phyloP scores from a whole-genome alignment of 2,329 filamentous ascomycete genomes.

The Talaromyces sp. region DNA sequence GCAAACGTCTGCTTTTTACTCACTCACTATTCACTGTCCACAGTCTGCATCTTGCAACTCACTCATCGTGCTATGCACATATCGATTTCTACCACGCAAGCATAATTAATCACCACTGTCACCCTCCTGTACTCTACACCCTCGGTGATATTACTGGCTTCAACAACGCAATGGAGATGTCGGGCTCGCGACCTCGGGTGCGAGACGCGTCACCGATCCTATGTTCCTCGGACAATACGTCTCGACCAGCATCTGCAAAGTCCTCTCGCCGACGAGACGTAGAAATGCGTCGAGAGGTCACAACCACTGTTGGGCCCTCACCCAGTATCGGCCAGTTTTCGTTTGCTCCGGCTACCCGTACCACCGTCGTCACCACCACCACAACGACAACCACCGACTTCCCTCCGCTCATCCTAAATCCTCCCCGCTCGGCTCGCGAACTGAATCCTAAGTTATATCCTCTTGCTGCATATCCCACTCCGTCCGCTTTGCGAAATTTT shows the following conservation, averaged over 20 bases:
- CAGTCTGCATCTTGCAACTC: neutral
- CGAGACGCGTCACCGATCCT: constrained; percentile 17
- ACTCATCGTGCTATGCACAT: neutral
- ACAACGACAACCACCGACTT: constrained; percentile 79
- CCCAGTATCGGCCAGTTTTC: constrained; percentile 55
- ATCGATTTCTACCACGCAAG: neutral
- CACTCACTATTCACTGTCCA: neutral
- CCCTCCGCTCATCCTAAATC: constrained; percentile 74
- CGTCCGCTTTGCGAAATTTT: constrained; percentile 70
- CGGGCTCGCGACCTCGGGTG: constrained; percentile 11
- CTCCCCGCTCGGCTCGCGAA: constrained; percentile 63
- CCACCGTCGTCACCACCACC: constrained; percentile 75
- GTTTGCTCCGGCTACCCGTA: constrained; percentile 59
- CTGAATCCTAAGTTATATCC: constrained; percentile 89
- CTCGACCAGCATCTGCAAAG: constrained; percentile 11
- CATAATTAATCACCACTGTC: neutral
- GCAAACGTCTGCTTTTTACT: neutral
- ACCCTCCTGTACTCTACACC: neutral
- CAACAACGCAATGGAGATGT: constrained; percentile 12
- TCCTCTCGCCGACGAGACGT: constrained; percentile 23
- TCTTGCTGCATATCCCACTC: constrained; percentile 75
- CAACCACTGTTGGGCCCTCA: constrained; percentile 22
- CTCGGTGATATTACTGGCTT: neutral
- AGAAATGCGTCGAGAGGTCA: constrained; percentile 24
- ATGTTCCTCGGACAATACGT: constrained; percentile 5